Evolutionary conservation across 768 basidiomycete genomes (phyloP).

Genomic region (Coprinopsis marcescibilis): DNA sequence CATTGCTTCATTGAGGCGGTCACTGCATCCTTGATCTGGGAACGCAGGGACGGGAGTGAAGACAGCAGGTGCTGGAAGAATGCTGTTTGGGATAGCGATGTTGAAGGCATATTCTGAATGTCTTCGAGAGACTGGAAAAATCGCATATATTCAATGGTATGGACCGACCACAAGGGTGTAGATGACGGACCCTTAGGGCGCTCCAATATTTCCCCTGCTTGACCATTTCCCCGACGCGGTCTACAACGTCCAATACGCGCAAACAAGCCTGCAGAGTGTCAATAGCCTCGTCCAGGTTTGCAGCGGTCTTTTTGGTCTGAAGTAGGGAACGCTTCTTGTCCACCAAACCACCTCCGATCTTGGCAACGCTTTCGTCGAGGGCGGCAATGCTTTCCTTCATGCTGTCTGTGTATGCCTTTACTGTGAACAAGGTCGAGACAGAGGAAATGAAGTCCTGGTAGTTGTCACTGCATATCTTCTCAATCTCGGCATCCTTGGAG

Average conservation of each 20-base stretch:
- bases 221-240: slow-evolving; percentile 91
- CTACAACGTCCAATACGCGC: slow-evolving; percentile 86
- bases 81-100: slow-evolving; percentile 85
- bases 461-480: slow-evolving; percentile 91
- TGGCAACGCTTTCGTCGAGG: slow-evolving; percentile 81
- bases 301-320: slow-evolving; percentile 87
- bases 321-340: slow-evolving; percentile 91
- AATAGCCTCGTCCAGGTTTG: slow-evolving; percentile 94
- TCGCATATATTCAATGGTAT: slow-evolving; percentile 26
- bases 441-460: slow-evolving; percentile 98
- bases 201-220: slow-evolving; percentile 94
- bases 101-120: slow-evolving; percentile 84
- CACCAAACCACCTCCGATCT: slow-evolving; percentile 81
- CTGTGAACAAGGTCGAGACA: slow-evolving; percentile 92
- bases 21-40: slow-evolving; percentile 88
- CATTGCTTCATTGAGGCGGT: slow-evolving; percentile 95
- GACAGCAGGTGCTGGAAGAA: slow-evolving; percentile 89
- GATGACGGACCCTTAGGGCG: slow-evolving; percentile 77
- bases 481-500: slow-evolving; percentile 94
- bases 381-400: slow-evolving; percentile 88
- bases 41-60: slow-evolving; percentile 84
- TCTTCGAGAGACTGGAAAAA: slow-evolving; percentile 83
- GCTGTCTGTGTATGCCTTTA: slow-evolving; percentile 93
- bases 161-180: slow-evolving; percentile 24
- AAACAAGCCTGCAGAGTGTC: slow-evolving; percentile 92